Base-by-base conservation (phyloP, 2,329 filamentous ascomycete species). In the Raffaelea albimanens region DNA sequence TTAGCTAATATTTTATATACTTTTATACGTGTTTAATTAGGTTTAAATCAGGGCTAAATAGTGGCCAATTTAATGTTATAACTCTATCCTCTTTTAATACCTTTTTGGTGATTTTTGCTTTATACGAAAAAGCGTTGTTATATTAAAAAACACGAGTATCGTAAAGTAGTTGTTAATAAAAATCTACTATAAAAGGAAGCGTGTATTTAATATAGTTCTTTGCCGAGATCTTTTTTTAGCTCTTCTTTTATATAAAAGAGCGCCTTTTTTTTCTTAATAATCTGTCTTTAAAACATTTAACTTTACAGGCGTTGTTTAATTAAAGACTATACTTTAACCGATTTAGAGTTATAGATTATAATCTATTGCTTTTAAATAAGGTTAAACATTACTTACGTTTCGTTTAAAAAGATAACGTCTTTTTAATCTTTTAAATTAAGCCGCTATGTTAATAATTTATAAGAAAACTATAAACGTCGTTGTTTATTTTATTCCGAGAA, bases 41-140 rank as follows among this genome's bases (percentile, higher is more conserved):
- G 33, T 43, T 43, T 25, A 43, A 43, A 43, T 43, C 41, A 43
- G 41, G 41, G 25, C 29, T 43, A 23, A 13, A 19, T 18, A 25
- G 19, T 11, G 41, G 41, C 41, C 29, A 43, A 25, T 29, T 25
- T n/a, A 43, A 11, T 33, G 19, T 19, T n/a, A 31, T 22, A 43
- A 43, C 33, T 18, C 11, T 11, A 14, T 16, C 20, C n/a, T 33
- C 19, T 31, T 7, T 16, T 16, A 43, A 16, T 19, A 16, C 29
- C 20, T 33, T 19, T 33, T 22, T 31, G 11, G 41, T 43, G 11
- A 7, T 33, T 16, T 10, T 43, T 43, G 22, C 23, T 25, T 31
- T 34, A 25, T 43, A 19, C 18, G n/a, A 43, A 31, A 20, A 34
- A 9, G 18, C 29, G 29, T 43, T 33, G 14, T 33, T 16, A 10